Base-by-base conservation (phyloP, 2,329 filamentous ascomycete genomes). In the Dendryphion nanum region DNA sequence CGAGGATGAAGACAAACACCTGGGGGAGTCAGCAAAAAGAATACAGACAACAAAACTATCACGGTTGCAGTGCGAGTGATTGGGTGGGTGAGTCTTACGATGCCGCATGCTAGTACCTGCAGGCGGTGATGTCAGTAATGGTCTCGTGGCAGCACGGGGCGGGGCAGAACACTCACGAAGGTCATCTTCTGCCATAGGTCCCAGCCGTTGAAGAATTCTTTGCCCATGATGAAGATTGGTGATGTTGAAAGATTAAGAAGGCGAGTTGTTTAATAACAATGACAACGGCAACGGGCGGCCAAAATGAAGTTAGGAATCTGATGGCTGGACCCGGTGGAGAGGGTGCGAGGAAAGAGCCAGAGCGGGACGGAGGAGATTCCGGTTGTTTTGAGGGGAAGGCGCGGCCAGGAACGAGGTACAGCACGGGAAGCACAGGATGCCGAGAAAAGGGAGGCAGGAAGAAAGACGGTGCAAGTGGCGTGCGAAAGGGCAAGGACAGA, bases 181-280 rank as follows among this genome's bases (percentile, higher is more conserved):
- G 83, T 86, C 82, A 95, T 83, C 71, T 95, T 82, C 74, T 93
- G 81, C 89, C 89, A 95, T 55, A 93, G 70, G 51, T 78, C 72
- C 89, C 89, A 95, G 34, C 48, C 62, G 15, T 43, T 56, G 51
- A 74, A 75, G 60, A 75, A 74, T 24, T 42, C 44, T 16, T 61
- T 58, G 44, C 50, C 53, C 43, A 61, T 61, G 33, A 45, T 49
- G 28, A 38, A 48, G 49, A 41, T 51, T 37, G 42, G 33, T 41
- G 23, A 26, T 8, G 23, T 10, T 26, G 10, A 26, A 26, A 10
- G 23, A 10, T 26, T 8, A 26, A n/a, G 23, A 26, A n/a, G n/a
- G n/a, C n/a, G n/a, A n/a, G n/a, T n/a, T n/a, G n/a, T n/a, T n/a
- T n/a, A n/a, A n/a, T n/a, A n/a, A n/a, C n/a, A n/a, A n/a, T n/a